These are phyloP conservation scores for Ganoderma lingzhi DNA, from an alignment of 1,284 basidiomycete species.

Conservation along the genomic window DNA sequence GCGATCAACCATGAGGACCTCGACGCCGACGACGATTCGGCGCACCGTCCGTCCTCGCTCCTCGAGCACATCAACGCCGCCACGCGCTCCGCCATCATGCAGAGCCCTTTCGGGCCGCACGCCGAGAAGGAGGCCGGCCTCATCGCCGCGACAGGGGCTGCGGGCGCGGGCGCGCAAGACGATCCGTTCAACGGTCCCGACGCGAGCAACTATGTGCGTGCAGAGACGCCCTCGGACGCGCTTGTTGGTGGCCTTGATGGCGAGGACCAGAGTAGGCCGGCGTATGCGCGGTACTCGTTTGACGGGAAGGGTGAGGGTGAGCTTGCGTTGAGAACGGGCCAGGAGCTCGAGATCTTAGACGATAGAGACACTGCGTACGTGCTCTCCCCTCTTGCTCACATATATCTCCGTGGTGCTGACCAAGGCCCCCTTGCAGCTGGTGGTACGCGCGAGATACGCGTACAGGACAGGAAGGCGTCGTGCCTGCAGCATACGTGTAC, in stretches of 20 bases:
- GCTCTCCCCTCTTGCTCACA: conserved; percentile 10
- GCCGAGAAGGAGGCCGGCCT: conserved; percentile 61
- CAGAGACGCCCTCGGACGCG: conserved; percentile 81
- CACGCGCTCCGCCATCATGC: conserved; percentile 76
- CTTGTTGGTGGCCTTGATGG: conserved; percentile 65
- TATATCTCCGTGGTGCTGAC: conserved; percentile 13
- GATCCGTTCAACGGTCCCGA: conserved; percentile 72
- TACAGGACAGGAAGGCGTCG: conserved; percentile 85
- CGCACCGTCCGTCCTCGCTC: conserved; percentile 80
- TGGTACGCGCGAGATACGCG: conserved; percentile 88
- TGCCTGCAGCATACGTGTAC: conserved; percentile 89
- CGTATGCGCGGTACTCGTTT: conserved; percentile 82
- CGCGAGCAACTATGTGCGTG: conserved; percentile 75
- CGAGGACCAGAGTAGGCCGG: conserved; percentile 75
- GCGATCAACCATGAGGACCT: conserved; percentile 64
- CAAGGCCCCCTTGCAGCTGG: conserved; percentile 67
- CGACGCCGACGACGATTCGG: conserved; percentile 81
- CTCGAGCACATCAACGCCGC: conserved; percentile 91
- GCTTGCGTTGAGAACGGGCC: conserved; percentile 71
- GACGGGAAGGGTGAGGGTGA: conserved; percentile 82
- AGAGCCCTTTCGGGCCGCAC: conserved; percentile 57
- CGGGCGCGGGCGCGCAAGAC: conserved; percentile 43
- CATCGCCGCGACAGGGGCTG: conserved; percentile 34
- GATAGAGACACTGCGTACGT: conserved; percentile 83
- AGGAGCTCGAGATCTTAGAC: conserved; percentile 79